A percentile compares a stretch with the other conserved stretches of the same genome.
Evolutionary conservation across 2,329 filamentous ascomycete genomes (phyloP).

Genomic region (Colletotrichum somersetense): DNA sequence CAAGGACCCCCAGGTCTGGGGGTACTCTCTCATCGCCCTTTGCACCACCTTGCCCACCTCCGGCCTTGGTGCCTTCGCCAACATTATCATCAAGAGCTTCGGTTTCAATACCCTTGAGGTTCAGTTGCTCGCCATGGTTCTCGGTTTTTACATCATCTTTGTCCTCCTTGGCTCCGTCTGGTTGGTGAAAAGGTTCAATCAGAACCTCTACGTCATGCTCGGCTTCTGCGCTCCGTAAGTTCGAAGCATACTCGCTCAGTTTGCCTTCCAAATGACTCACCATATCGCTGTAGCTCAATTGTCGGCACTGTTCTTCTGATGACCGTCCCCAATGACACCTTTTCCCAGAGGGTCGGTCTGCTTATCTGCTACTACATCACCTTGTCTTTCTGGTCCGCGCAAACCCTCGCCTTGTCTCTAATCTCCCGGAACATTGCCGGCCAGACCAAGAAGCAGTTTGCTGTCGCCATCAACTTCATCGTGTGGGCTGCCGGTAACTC

Average conservation of each 20-base stretch:
- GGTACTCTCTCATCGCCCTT: slow-evolving; percentile 74
- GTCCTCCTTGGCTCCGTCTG: slow-evolving; percentile 75
- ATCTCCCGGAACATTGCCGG: slow-evolving; percentile 78
- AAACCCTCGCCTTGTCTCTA: slow-evolving; percentile 75
- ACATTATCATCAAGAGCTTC: slow-evolving; percentile 80
- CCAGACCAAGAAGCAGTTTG: slow-evolving; percentile 79
- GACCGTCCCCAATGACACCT: slow-evolving; percentile 71
- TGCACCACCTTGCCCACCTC: slow-evolving; percentile 81
- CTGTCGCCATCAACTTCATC: slow-evolving; percentile 77
- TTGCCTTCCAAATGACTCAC: background rate
- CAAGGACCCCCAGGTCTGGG: slow-evolving; percentile 75
- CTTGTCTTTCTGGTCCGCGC: slow-evolving; percentile 82
- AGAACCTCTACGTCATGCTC: slow-evolving; percentile 77
- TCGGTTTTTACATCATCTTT: slow-evolving; percentile 80
- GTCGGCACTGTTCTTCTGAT: slow-evolving; percentile 80
- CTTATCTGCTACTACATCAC: slow-evolving; percentile 82
- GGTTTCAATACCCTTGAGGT: slow-evolving; percentile 75
- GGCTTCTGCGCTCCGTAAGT: slow-evolving; percentile 74
- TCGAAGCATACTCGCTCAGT: background rate
- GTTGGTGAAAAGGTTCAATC: slow-evolving; percentile 75
- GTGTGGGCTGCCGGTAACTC: slow-evolving; percentile 78
- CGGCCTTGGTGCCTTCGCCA: slow-evolving; percentile 79
- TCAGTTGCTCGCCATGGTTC: slow-evolving; percentile 80
- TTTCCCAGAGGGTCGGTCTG: slow-evolving; percentile 73
- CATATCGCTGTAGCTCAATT: slow-evolving; percentile 66